Evolutionary conservation across 208 protist species (phyloP).

Genomic region (Balamuthia mandrillaris): DNA sequence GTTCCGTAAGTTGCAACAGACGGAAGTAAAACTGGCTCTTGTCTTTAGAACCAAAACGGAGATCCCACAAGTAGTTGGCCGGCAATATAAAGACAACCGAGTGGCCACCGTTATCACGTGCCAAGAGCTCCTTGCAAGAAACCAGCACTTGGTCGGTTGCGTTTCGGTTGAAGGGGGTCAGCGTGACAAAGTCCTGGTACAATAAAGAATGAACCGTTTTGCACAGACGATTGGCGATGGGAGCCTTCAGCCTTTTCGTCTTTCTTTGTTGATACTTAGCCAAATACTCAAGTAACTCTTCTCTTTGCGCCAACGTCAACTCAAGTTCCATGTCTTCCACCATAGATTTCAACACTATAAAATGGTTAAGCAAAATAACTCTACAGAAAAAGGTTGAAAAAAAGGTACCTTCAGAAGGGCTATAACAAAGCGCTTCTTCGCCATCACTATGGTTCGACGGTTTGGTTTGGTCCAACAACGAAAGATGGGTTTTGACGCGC

Average conservation of each 20-base stretch:
- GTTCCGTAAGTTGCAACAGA: neutral
- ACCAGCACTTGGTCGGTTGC: neutral
- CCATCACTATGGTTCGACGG: too few relatives aligned
- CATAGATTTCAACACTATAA: too few relatives aligned
- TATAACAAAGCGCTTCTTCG: too few relatives aligned
- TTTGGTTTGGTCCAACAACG: neutral
- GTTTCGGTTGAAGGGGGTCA: neutral
- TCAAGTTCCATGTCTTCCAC: neutral
- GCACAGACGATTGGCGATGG: too few relatives aligned
- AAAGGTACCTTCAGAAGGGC: neutral
- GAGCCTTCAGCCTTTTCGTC: too few relatives aligned
- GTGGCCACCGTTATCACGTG: neutral
- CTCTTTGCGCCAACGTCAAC: neutral
- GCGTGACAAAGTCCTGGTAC: neutral
- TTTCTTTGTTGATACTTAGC: neutral
- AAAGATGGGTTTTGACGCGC: neutral
- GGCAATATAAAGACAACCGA: neutral
- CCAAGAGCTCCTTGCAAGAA: neutral
- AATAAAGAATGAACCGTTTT: neutral
- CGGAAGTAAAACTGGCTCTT: neutral
- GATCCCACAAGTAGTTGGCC: neutral
- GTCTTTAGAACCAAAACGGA: constrained; percentile 30
- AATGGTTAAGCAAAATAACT: too few relatives aligned
- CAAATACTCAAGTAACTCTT: neutral
- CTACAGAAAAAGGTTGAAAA: too few relatives aligned